Evolutionary conservation across 1,139 yeast species (phyloP).

Genomic region (Taphrina confusa): DNA sequence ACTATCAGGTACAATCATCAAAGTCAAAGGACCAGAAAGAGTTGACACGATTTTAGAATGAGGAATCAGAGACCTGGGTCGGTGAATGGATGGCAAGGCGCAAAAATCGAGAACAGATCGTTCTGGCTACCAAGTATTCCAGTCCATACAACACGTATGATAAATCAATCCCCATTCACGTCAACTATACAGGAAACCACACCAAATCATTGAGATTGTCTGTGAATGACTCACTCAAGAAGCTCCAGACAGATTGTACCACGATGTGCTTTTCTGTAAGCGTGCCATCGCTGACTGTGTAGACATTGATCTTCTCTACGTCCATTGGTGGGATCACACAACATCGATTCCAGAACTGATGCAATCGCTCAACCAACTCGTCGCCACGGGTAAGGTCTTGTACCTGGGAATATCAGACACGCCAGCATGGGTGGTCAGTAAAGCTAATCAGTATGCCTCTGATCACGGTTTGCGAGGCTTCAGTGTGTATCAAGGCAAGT

Average conservation of each 20-base stretch:
- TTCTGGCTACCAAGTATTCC: slow-evolving; percentile 41
- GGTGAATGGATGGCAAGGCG: slow-evolving; percentile 41
- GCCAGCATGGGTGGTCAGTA: slow-evolving; percentile 43
- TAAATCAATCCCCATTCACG: slow-evolving; percentile 18
- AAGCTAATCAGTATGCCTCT: slow-evolving; percentile 42
- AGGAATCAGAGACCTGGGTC: slow-evolving; percentile 35
- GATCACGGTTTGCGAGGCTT: slow-evolving; percentile 42
- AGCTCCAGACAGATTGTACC: slow-evolving; percentile 39
- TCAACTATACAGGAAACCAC: slow-evolving; percentile 39
- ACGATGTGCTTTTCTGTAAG: no score
- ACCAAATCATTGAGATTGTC: slow-evolving; percentile 36
- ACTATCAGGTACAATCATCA: slow-evolving; percentile 39
- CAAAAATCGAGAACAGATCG: slow-evolving; percentile 39
- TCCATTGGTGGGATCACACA: slow-evolving; percentile 44
- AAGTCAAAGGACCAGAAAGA: not conserved
- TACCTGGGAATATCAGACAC: slow-evolving; percentile 43
- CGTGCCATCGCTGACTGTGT: not conserved
- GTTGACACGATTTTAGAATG: not conserved
- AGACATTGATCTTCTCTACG: slow-evolving; percentile 38
- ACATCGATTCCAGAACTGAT: slow-evolving; percentile 43
- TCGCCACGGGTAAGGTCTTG: slow-evolving; percentile 40
- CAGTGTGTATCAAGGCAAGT: slow-evolving; percentile 43
- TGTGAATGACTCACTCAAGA: slow-evolving; percentile 37
- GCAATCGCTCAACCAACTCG: slow-evolving; percentile 42
- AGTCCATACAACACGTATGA: slow-evolving; percentile 35